Percentiles rank a stretch among this genome's conserved stretches.
phyloP scores from a whole-genome alignment of 2,329 filamentous ascomycete genomes.

The Cladobotryum protrusum region DNA sequence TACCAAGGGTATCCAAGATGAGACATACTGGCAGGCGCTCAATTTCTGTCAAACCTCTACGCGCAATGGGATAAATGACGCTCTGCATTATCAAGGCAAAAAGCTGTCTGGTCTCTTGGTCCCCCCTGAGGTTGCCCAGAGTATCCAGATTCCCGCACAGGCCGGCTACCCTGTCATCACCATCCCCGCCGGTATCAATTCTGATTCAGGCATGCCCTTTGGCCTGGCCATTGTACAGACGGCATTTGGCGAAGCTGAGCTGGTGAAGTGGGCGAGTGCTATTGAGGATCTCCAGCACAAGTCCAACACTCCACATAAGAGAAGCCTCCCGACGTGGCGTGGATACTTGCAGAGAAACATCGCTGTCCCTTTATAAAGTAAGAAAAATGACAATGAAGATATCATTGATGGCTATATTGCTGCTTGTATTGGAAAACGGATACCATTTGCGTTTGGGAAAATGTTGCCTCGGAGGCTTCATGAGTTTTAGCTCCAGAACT shows the following conservation, averaged over 20 bases:
- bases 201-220: slow-evolving; percentile 53
- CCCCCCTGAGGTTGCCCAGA: slow-evolving; percentile 61
- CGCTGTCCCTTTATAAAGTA: slow-evolving; percentile 28
- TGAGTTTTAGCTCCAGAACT: too few relatives aligned
- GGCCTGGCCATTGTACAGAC: slow-evolving; percentile 54
- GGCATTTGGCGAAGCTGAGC: slow-evolving; percentile 51
- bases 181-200: slow-evolving; percentile 54
- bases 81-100: slow-evolving; percentile 42
- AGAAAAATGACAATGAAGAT: too few relatives aligned
- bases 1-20: slow-evolving; percentile 54
- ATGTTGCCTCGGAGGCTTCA: too few relatives aligned
- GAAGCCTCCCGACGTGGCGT: slow-evolving; percentile 46
- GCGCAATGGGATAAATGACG: slow-evolving; percentile 64
- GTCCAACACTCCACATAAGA: slow-evolving; percentile 37
- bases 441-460: too few relatives aligned
- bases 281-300: slow-evolving; percentile 52
- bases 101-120: slow-evolving; percentile 59
- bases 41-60: slow-evolving; percentile 53
- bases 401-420: too few relatives aligned
- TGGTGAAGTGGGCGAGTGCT: slow-evolving; percentile 57
- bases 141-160: slow-evolving; percentile 65
- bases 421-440: too few relatives aligned
- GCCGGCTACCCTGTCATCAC: slow-evolving; percentile 71
- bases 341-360: slow-evolving; percentile 43
- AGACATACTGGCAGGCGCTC: slow-evolving; percentile 62